Base-by-base conservation (phyloP, 257 asterid species). In the Nicotiana knightiana region DNA sequence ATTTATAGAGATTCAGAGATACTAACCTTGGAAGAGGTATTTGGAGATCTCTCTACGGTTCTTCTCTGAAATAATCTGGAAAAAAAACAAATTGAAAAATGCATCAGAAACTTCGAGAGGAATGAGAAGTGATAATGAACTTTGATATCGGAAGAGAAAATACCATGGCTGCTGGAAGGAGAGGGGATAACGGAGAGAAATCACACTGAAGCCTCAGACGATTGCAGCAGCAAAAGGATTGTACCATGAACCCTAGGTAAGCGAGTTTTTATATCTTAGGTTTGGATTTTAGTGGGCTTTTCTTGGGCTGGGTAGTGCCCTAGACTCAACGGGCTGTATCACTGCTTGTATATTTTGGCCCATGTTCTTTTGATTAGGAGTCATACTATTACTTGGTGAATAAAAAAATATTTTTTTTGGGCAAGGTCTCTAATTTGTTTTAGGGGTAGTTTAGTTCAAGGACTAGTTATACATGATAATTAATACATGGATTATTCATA, bases 41-140 rank as follows among this genome's bases (percentile, higher is more conserved):
- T 95, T 95, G 85, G 95, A 95, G 95, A 95, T 95, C 88, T 93
- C 98, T 83, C 94, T 92, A 83, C 98, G 83, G 87, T 93, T 95
- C 91, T 93, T 92, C 93, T 95, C 97, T 0, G 98, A 46, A 12
- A 95, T 93, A 79, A 95, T 90, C 98, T 92, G 93, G 0, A 43
- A 59, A 54, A 83, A 46, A 54, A 83, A 46, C 33, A n/a, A 48
- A 26, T n/a, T 12, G 62, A 48, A 11, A 30, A 33, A 32, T 24
- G 32, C n/a, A 62, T 43, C 46, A 57, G 46, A 21, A 64, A 62
- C 17, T 5, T 53, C 37, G 2, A 82, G 8, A 53, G 9, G 66
- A 73, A 6, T 54, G 15, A 58, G 11, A 21, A 63, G 21, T 0
- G 2, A 3, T 53, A 26, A 30, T 18, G 17, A 26, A 73, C 58